Percentiles rank a stretch among this genome's conserved stretches.
Evolutionary conservation across 805 yeast genomes (phyloP).

Genomic region (Hanseniaspora lindneri): DNA sequence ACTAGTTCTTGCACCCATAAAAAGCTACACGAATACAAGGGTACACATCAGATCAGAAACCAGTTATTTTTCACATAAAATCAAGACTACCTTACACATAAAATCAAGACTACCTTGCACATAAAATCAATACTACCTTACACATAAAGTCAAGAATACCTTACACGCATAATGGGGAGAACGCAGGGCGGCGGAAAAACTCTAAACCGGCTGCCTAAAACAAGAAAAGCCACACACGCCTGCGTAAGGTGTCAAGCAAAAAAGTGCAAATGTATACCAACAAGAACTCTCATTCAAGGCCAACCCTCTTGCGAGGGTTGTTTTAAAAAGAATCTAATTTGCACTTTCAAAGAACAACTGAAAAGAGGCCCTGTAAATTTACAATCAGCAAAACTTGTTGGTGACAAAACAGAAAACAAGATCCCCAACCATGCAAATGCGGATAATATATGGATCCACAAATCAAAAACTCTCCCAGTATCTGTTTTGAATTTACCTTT

Average conservation of each 20-base stretch:
- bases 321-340: neutral
- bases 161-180: no score
- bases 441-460: conserved; percentile 3
- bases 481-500: neutral
- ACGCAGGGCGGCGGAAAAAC: no score
- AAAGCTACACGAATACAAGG: no score
- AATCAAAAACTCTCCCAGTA: neutral
- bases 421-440: neutral
- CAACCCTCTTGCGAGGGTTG: conserved; percentile 1
- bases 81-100: no score
- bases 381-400: no score
- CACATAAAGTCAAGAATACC: no score
- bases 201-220: no score
- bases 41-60: no score
- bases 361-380: conserved; percentile 12
- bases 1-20: no score
- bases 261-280: conserved; percentile 10
- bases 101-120: no score
- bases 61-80: no score
- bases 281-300: neutral
- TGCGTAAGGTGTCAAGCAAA: conserved; percentile 9
- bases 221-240: conserved; percentile 8
- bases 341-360: conserved; percentile 5
- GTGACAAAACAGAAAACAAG: neutral
- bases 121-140: no score